Conservation (phyloP, 192 early-diverging fungal species). For the Coemansia nantahalensis region DNA sequence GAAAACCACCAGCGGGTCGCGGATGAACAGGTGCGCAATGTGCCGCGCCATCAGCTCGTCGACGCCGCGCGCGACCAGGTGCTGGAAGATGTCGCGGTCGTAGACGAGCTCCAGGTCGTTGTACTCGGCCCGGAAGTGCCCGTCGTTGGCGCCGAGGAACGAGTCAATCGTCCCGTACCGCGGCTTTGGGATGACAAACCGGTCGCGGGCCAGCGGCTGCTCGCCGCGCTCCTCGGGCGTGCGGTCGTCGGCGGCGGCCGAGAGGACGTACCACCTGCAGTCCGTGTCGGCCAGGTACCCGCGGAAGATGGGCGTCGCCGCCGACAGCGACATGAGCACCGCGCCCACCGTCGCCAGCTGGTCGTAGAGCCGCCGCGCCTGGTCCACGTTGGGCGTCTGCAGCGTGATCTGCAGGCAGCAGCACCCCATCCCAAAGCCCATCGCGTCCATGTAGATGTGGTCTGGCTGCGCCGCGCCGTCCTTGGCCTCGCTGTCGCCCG, state of each 20-base stretch:
- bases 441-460: slow-evolving; percentile 98
- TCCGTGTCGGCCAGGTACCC: slow-evolving; percentile 96
- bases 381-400: slow-evolving; percentile 90
- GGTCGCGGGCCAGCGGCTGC: slow-evolving; percentile 66
- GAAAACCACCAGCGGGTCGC: slow-evolving; percentile 96
- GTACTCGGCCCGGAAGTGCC: slow-evolving; percentile 79
- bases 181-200: slow-evolving; percentile 90
- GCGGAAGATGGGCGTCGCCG: slow-evolving; percentile 88
- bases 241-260: slow-evolving; percentile 89
- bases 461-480: slow-evolving; percentile 77
- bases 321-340: slow-evolving; percentile 92
- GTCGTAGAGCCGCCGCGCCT: slow-evolving; percentile 92
- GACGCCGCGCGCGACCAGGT: slow-evolving; percentile 71
- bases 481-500: slow-evolving; percentile 69
- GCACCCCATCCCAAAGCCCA: slow-evolving; percentile 99
- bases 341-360: slow-evolving; percentile 89
- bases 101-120: slow-evolving; percentile 87
- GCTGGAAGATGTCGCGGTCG: slow-evolving; percentile 74
- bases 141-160: slow-evolving; percentile 72
- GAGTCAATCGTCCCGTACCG: slow-evolving; percentile 94
- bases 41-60: slow-evolving; percentile 90
- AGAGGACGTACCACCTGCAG: slow-evolving; percentile 96
- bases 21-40: slow-evolving; percentile 95
- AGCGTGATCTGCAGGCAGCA: slow-evolving; percentile 98
- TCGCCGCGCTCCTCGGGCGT: slow-evolving; percentile 85